These are phyloP conservation scores for Xylaria castorea DNA, from an alignment of 495 filamentous ascomycete species.

Conservation along the genomic window DNA sequence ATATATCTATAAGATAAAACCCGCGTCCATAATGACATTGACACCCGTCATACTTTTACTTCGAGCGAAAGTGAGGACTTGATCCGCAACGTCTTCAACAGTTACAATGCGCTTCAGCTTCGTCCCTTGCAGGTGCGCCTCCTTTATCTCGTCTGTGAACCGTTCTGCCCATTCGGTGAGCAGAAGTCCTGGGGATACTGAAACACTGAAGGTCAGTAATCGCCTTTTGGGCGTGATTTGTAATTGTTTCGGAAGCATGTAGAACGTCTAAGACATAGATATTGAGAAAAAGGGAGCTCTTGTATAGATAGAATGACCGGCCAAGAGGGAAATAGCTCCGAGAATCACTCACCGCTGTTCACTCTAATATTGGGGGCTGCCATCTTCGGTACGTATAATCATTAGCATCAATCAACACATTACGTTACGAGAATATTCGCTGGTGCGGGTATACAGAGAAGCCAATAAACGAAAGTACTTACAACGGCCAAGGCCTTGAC, in stretches of 20 bases:
- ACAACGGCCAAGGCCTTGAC: conserved; percentile 55
- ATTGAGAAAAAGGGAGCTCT: too few species aligned
- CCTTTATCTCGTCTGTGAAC: conserved; percentile 54
- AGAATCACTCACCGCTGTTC: conserved; percentile 42
- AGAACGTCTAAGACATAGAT: background rate
- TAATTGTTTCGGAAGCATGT: background rate
- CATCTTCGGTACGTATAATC: conserved; percentile 33
- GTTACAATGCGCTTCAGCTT: conserved; percentile 59
- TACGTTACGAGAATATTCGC: background rate
- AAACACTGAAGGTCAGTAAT: background rate
- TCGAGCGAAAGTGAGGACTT: conserved; percentile 52
- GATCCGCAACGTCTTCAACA: conserved; percentile 59
- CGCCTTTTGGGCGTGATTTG: background rate
- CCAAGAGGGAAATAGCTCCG: background rate
- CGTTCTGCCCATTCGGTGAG: conserved; percentile 56
- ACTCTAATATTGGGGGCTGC: conserved; percentile 60
- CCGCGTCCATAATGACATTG: conserved; percentile 54
- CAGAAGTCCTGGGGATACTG: conserved; percentile 19
- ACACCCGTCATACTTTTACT: conserved; percentile 50
- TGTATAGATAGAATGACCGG: background rate
- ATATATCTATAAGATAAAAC: conserved; percentile 39
- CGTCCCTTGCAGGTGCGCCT: conserved; percentile 50
- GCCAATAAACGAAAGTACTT: background rate
- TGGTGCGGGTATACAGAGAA: background rate
- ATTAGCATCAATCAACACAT: background rate